These are phyloP conservation scores for Rostrohypoxylon terebratum DNA, from an alignment of 495 filamentous ascomycete genomes.

Conservation along the genomic window DNA sequence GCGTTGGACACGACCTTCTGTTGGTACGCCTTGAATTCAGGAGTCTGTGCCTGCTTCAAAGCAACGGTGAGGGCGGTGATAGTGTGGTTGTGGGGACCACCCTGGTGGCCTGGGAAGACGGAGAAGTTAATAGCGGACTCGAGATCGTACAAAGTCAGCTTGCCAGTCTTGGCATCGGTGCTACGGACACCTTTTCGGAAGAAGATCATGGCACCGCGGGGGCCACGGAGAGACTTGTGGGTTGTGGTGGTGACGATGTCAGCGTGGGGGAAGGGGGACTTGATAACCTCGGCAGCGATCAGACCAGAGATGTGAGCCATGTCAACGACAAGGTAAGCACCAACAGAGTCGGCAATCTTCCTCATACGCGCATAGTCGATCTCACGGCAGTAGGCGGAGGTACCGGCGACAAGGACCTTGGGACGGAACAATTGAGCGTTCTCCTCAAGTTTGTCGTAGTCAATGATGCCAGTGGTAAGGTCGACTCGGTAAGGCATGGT, in stretches of 20 bases:
- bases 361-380: constrained; percentile 98
- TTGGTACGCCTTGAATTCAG: constrained; percentile 97
- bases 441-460: constrained; percentile 93
- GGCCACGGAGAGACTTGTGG: constrained; percentile 98
- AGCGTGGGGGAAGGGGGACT: constrained; percentile 91
- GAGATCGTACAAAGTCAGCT: constrained; percentile 92
- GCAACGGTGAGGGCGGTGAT: constrained; percentile 98
- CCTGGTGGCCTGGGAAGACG: constrained; percentile 99
- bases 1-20: constrained; percentile 91
- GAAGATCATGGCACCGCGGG: constrained; percentile 99
- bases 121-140: constrained; percentile 98
- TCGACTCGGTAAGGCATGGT: constrained; percentile 93
- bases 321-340: constrained; percentile 94
- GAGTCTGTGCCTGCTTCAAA: constrained; percentile 90
- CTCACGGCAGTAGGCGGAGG: constrained; percentile 97
- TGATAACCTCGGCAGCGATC: constrained; percentile 91
- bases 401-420: constrained; percentile 95
- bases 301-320: constrained; percentile 99
- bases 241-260: constrained; percentile 99
- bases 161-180: constrained; percentile 87
- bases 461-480: constrained; percentile 93
- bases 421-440: constrained; percentile 95
- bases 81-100: constrained; percentile 99
- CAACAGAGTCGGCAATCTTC: constrained; percentile 93
- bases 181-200: constrained; percentile 95